phyloP scores from a whole-genome alignment of 2,329 filamentous ascomycete genomes.

The Trichoderma koningiopsis region DNA sequence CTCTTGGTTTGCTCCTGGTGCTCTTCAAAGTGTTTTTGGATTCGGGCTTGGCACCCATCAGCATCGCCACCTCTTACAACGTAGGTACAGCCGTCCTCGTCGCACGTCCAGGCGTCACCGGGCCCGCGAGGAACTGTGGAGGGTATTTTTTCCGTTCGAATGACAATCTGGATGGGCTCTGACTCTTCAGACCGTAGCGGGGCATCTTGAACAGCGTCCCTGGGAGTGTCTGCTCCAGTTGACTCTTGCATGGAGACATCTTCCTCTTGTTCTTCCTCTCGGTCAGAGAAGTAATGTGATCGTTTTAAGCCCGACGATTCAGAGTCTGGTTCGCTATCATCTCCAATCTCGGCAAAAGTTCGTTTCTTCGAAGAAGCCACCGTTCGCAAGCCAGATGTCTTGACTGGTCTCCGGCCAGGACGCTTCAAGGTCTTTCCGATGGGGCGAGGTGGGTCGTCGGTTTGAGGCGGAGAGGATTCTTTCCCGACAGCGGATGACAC shows the following conservation, averaged over 20 bases:
- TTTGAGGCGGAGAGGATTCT: constrained; percentile 25
- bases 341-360: constrained; percentile 42
- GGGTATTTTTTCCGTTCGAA: constrained; percentile 54
- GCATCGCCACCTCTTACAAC: constrained; percentile 65
- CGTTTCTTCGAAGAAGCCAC: constrained; percentile 49
- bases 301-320: constrained; percentile 41
- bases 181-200: constrained; percentile 27
- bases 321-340: constrained; percentile 44
- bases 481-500: neutral
- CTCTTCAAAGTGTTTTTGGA: constrained; percentile 61
- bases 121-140: constrained; percentile 55
- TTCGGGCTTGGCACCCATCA: constrained; percentile 55
- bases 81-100: constrained; percentile 64
- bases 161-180: constrained; percentile 46
- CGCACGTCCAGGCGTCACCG: constrained; percentile 67
- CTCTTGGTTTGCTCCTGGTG: constrained; percentile 60
- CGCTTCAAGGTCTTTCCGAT: constrained; percentile 37
- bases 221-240: constrained; percentile 28
- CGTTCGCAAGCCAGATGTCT: constrained; percentile 49
- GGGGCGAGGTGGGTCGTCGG: constrained; percentile 30
- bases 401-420: constrained; percentile 45
- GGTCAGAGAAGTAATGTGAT: constrained; percentile 38
- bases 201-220: constrained; percentile 30
- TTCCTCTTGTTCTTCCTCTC: constrained; percentile 42
- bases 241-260: constrained; percentile 41